Evolutionary conservation across 306 rosid species (phyloP).

Genomic region (Cicer arietinum): DNA sequence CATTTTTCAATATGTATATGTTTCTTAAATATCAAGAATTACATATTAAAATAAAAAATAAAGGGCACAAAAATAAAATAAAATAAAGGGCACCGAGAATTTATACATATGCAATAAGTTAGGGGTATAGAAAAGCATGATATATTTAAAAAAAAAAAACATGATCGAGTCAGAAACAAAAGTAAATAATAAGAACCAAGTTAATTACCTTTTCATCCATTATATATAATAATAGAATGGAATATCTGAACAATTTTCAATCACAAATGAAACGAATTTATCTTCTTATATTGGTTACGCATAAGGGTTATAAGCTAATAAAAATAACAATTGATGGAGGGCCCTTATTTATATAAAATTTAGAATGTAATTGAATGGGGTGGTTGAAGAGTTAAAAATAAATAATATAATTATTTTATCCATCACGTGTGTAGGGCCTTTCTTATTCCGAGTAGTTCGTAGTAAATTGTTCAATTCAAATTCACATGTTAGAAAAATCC

Average conservation of each 20-base stretch:
- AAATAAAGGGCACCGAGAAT: too few species aligned
- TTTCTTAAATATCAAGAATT: too few species aligned
- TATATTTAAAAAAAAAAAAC: too few species aligned
- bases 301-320: conserved; percentile 12
- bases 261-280: conserved; percentile 9
- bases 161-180: too few species aligned
- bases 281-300: neutral
- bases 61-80: too few species aligned
- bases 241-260: conserved; percentile 25
- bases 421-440: neutral
- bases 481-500: conserved; percentile 53
- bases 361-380: neutral
- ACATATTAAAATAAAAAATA: too few species aligned
- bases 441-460: neutral
- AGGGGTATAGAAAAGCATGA: too few species aligned
- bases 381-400: conserved; percentile 40
- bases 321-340: neutral
- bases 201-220: conserved; percentile 51
- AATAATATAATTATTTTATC: neutral
- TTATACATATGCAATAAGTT: too few species aligned
- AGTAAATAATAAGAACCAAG: neutral
- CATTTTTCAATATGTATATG: too few species aligned
- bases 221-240: neutral
- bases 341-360: conserved; percentile 11
- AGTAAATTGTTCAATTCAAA: conserved; percentile 47